Conservation (phyloP, 108 stramenopile genomes). For the Cyclotella baltica region DNA sequence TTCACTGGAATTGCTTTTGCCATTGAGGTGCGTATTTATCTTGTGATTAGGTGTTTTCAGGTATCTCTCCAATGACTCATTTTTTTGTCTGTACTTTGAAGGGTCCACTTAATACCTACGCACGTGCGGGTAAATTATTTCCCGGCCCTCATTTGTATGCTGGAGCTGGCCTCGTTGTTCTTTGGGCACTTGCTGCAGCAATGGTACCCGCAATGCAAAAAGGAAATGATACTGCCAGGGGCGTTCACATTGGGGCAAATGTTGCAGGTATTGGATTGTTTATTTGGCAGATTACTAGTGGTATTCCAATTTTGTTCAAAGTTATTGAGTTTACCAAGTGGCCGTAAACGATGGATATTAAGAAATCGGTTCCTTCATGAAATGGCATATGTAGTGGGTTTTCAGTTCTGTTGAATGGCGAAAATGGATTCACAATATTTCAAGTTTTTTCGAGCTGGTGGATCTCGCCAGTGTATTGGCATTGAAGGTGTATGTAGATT, state of each 20-base stretch:
- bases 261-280: constrained; percentile 89
- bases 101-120: constrained; percentile 97
- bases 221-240: constrained; percentile 94
- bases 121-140: constrained; percentile 96
- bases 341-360: constrained; percentile 60
- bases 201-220: constrained; percentile 97
- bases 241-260: constrained; percentile 95
- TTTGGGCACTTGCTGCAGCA: constrained; percentile 93
- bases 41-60: background rate
- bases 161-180: constrained; percentile 92
- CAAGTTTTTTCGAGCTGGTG: too few species aligned
- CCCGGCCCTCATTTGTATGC: constrained; percentile 98
- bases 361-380: background rate
- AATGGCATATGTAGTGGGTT: too few species aligned
- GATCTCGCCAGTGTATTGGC: too few species aligned
- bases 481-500: too few species aligned
- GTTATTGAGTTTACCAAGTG: constrained; percentile 91
- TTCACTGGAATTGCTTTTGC: constrained; percentile 93
- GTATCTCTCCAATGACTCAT: background rate
- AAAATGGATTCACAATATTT: too few species aligned
- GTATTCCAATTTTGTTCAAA: constrained; percentile 92
- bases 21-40: constrained; percentile 79
- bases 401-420: too few species aligned
- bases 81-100: constrained; percentile 14
- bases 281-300: constrained; percentile 91